Conservation (phyloP, 2,329 filamentous ascomycete genomes). For the Plectosphaerella cucumerina region DNA sequence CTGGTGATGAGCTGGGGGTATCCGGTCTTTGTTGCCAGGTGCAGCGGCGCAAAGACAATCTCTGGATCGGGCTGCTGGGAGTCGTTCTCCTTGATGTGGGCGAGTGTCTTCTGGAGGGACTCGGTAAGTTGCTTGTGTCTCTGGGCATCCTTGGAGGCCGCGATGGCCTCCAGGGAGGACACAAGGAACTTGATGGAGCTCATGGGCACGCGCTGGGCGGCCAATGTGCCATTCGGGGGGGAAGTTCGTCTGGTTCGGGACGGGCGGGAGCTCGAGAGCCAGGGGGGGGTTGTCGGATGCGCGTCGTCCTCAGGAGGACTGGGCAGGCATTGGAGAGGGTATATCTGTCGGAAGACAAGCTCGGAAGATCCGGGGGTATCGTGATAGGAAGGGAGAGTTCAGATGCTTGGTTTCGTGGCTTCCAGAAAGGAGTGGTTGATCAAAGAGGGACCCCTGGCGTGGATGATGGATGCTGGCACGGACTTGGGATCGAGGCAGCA, state of each 20-base stretch:
- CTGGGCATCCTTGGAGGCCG: conserved; percentile 83
- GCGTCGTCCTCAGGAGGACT: background rate
- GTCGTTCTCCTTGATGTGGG: conserved; percentile 82
- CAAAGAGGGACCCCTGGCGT: background rate
- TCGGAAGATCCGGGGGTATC: background rate
- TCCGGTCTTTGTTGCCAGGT: conserved; percentile 81
- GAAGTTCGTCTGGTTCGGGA: background rate
- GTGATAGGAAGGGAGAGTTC: background rate
- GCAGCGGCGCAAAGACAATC: conserved; percentile 83
- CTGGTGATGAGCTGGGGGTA: conserved; percentile 84
- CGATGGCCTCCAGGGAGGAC: conserved; percentile 88
- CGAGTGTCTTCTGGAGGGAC: conserved; percentile 73
- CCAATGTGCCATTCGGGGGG: conserved; percentile 40
- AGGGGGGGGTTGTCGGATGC: background rate
- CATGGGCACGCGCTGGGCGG: conserved; percentile 55
- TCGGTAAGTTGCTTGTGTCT: conserved; percentile 82
- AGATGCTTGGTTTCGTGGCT: background rate
- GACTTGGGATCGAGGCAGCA: background rate
- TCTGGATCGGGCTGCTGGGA: conserved; percentile 77
- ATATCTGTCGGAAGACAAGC: background rate
- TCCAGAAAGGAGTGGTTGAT: background rate
- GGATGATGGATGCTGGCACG: background rate
- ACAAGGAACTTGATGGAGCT: conserved; percentile 96
- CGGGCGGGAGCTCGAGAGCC: background rate
- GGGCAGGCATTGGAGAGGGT: background rate